Evolutionary conservation across 257 asterid species (phyloP).

Genomic region (Solanum sejunctum): DNA sequence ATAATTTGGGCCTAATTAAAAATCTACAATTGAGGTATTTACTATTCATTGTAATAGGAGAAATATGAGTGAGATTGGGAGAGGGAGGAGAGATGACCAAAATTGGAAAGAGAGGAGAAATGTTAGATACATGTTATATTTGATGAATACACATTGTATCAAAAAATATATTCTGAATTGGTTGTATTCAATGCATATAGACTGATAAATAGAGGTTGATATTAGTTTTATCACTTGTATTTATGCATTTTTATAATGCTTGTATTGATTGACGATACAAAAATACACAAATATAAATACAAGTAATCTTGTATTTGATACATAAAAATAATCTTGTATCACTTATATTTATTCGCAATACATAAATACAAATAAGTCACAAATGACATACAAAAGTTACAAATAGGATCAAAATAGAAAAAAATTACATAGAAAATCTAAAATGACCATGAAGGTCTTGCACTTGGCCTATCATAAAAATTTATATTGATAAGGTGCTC

Average conservation of each 20-base stretch:
- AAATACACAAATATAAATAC: not conserved
- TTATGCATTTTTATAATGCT: not conserved
- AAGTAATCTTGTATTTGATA: not conserved
- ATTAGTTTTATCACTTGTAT: not conserved
- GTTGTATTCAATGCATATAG: too few species aligned
- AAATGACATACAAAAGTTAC: too few species aligned
- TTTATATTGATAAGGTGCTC: too few species aligned
- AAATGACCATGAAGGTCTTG: too few species aligned
- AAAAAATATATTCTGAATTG: not conserved
- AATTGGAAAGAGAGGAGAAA: not conserved
- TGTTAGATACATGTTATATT: not conserved
- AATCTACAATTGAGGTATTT: not conserved
- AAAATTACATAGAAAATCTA: too few species aligned
- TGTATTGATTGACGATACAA: not conserved
- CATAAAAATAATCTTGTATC: not conserved
- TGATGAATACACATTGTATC: not conserved
- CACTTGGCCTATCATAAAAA: too few species aligned
- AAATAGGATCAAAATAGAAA: too few species aligned
- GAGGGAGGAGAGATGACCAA: not conserved
- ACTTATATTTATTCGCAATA: not conserved
- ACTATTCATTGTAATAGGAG: not conserved
- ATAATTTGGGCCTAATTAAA: too few species aligned
- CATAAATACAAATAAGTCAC: not conserved
- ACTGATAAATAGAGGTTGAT: not conserved
- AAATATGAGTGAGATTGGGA: not conserved